phyloP scores from a whole-genome alignment of 495 filamentous ascomycete genomes.

The Cercophora sp. region DNA sequence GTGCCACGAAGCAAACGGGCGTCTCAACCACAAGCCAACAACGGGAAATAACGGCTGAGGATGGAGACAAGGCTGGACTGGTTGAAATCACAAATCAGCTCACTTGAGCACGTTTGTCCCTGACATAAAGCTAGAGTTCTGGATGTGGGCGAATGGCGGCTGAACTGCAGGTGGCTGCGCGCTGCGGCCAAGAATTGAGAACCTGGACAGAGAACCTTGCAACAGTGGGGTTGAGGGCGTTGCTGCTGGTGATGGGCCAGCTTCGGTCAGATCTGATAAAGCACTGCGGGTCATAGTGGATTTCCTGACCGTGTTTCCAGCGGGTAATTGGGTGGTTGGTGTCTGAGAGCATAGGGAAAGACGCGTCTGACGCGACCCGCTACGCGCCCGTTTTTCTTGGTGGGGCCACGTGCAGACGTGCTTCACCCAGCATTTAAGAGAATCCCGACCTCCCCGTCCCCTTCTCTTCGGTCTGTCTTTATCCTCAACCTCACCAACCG shows the following conservation, averaged over 20 bases:
- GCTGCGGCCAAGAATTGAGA: background rate
- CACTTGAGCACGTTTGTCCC: too few species aligned
- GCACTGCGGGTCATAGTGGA: constrained; percentile 7
- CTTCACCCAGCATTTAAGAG: constrained; percentile 26
- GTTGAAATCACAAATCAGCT: too few species aligned
- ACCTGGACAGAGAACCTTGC: background rate
- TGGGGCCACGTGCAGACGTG: constrained; percentile 23
- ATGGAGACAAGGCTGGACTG: too few species aligned
- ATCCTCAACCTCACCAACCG: constrained; percentile 5
- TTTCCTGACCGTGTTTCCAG: too few species aligned
- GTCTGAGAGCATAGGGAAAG: constrained; percentile 5
- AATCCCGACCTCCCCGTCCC: constrained; percentile 14
- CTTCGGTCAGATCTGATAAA: constrained; percentile 12
- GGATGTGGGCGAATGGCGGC: background rate
- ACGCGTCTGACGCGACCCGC: constrained; percentile 13
- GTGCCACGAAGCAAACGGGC: too few species aligned
- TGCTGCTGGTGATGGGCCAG: constrained; percentile 5
- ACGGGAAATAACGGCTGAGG: too few species aligned
- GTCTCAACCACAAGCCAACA: too few species aligned
- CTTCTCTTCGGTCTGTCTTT: constrained; percentile 8
- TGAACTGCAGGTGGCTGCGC: background rate
- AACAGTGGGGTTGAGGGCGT: background rate
- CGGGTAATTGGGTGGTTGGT: constrained; percentile 15
- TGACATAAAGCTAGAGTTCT: too few species aligned
- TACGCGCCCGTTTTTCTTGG: constrained; percentile 14